Conservation (phyloP, 139 green algal species). For the Micractinium conductrix region DNA sequence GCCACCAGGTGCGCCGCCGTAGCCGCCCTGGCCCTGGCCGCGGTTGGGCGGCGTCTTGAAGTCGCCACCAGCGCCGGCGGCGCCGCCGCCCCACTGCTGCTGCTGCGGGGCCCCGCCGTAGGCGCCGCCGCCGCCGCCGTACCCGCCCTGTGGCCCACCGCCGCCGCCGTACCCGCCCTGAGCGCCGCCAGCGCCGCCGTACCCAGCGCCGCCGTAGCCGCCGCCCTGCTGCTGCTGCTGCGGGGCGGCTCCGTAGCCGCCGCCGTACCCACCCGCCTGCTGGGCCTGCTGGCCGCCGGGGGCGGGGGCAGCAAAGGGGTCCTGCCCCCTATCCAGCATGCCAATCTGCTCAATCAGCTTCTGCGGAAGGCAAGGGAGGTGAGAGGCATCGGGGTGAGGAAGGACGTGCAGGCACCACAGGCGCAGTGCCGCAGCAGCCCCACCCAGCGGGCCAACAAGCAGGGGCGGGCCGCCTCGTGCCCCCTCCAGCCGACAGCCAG, state of each 20-base stretch:
- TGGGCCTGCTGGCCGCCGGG: neutral
- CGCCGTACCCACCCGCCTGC: neutral
- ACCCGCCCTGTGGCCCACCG: neutral
- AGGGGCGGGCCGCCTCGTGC: neutral
- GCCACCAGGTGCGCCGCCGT: neutral
- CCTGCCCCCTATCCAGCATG: conserved; percentile 51
- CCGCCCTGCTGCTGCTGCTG: neutral
- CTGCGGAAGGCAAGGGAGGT: conserved; percentile 1
- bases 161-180: neutral
- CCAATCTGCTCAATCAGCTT: conserved; percentile 56
- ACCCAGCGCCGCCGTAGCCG: neutral
- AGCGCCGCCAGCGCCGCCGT: too few species aligned
- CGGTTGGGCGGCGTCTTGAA: too few species aligned
- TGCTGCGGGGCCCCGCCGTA: neutral
- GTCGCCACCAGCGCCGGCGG: neutral
- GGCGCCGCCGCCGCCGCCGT: neutral
- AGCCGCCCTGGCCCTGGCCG: neutral
- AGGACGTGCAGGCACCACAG: neutral
- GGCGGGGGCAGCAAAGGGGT: conserved; percentile 17
- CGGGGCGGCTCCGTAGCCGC: too few species aligned
- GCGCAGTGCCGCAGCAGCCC: neutral
- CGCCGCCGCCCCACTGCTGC: conserved; percentile 11
- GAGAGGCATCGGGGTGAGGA: neutral
- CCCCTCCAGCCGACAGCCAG: neutral
- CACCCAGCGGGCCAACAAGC: neutral